phyloP scores from a whole-genome alignment of 768 basidiomycete genomes.

The Macrolepiota albuminosa region DNA sequence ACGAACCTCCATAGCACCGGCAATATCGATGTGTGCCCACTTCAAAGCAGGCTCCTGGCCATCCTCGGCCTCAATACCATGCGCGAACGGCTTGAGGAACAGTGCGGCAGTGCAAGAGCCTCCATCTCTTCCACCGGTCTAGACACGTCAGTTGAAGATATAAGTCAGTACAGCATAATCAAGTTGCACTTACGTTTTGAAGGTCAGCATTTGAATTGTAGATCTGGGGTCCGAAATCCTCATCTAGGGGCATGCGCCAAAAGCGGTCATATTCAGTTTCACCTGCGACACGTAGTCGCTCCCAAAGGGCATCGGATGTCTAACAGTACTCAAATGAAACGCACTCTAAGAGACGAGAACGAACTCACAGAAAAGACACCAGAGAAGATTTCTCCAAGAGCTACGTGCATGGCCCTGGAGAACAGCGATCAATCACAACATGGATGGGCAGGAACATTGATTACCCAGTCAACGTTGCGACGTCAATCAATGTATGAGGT shows the following conservation, averaged over 20 bases:
- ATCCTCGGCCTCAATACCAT: slow-evolving; percentile 63
- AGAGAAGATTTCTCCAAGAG: slow-evolving; percentile 71
- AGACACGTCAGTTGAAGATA: background rate
- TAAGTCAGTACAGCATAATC: background rate
- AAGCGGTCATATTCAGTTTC: slow-evolving; percentile 75
- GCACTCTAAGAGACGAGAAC: background rate
- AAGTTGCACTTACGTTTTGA: slow-evolving; percentile 52
- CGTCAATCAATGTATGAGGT: slow-evolving; percentile 80
- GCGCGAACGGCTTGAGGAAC: slow-evolving; percentile 81
- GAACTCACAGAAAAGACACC: slow-evolving; percentile 73
- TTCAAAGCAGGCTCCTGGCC: slow-evolving; percentile 51
- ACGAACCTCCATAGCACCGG: slow-evolving; percentile 67
- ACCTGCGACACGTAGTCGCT: slow-evolving; percentile 62
- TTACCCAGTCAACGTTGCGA: slow-evolving; percentile 82
- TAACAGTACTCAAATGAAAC: slow-evolving; percentile 18
- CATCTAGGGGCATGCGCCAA: slow-evolving; percentile 89
- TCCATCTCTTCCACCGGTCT: slow-evolving; percentile 70
- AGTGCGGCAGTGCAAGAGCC: slow-evolving; percentile 81
- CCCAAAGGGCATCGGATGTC: slow-evolving; percentile 76
- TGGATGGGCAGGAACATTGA: slow-evolving; percentile 5
- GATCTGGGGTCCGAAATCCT: slow-evolving; percentile 76
- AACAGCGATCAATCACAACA: background rate
- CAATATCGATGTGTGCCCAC: slow-evolving; percentile 90
- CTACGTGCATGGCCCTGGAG: slow-evolving; percentile 61
- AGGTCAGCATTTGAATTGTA: slow-evolving; percentile 75